Evolutionary conservation across 192 early-diverging fungal species (phyloP), one percentile per base, ranked within the genome.

Genomic region (Mortierella alpina): DNA sequence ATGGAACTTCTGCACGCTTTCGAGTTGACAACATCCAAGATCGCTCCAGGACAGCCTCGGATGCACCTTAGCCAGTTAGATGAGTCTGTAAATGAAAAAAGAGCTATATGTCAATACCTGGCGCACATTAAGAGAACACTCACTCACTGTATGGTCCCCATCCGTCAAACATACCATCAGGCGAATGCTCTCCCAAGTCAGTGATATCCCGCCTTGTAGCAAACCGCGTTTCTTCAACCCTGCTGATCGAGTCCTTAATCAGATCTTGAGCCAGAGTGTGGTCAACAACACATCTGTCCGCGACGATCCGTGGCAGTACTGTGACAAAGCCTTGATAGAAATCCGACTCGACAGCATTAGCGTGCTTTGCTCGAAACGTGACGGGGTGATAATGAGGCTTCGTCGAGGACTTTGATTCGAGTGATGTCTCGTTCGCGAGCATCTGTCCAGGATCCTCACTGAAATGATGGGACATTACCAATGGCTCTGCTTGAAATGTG

Each of bases 1-100:
- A 95, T 92, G 12, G 93, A 92, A 73, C 76, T 81, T 61, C 91
- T 80, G 75, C 93, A 95, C 11, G 93, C 91, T 64, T 93, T 94
- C 7, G 92, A 93, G 54, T 92, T 90, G 45, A 93, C 64, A 40
- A 94, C 88, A 40, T 93, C 91, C 51, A 92, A 55, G 9, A 94
- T 88, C 12, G 86, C 89, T 53, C 81, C 84, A 6, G 93, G 93
- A 71, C 88, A 90, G 46, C 72, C 77, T 20, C 76, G 63, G 51
- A 73, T 70, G 41, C 75, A 78, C 14, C 12, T 51, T n/a, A 64
- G 15, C 71, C 82, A 76, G 14, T 44, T 68, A 12, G 2, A 53
- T 6, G 14, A 7, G 22, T 68, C 73, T 75, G 40, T 7, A 60
- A 22, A 56, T 6, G 42, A 66, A 41, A 50, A 17, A 7, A 14